Evolutionary conservation across 1,139 yeast species (phyloP).

Genomic region (Diutina sp.): DNA sequence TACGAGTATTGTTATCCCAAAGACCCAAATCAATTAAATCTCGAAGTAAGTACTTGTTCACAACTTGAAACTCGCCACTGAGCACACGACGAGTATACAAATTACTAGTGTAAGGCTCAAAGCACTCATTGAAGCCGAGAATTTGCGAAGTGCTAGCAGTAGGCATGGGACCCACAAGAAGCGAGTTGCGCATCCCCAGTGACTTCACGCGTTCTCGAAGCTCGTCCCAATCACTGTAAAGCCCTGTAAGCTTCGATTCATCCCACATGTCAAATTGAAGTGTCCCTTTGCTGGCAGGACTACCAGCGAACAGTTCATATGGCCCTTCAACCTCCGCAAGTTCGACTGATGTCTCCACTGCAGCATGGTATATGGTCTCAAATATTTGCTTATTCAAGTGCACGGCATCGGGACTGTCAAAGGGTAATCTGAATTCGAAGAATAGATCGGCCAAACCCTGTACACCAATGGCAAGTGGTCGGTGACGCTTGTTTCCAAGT

Average conservation of each 20-base stretch:
- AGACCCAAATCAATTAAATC: slow-evolving; percentile 43
- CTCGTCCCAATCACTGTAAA: slow-evolving; percentile 38
- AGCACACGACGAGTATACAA: slow-evolving; percentile 47
- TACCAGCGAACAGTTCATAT: slow-evolving; percentile 37
- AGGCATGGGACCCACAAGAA: slow-evolving; percentile 54
- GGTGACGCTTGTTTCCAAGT: slow-evolving; percentile 39
- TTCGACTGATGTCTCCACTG: slow-evolving; percentile 43
- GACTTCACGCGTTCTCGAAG: slow-evolving; percentile 30
- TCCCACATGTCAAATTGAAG: slow-evolving; percentile 49
- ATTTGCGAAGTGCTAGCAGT: slow-evolving; percentile 55
- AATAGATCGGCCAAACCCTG: slow-evolving; percentile 53
- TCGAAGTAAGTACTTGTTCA: slow-evolving; percentile 40
- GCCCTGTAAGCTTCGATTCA: slow-evolving; percentile 25
- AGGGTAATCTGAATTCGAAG: slow-evolving; percentile 42
- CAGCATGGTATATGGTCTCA: slow-evolving; percentile 50
- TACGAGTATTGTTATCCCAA: slow-evolving; percentile 42
- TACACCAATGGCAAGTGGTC: slow-evolving; percentile 52
- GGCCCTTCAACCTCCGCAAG: slow-evolving; percentile 35
- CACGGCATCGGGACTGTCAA: slow-evolving; percentile 44
- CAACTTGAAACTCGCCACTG: slow-evolving; percentile 51
- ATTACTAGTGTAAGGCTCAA: slow-evolving; percentile 50
- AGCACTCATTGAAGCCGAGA: slow-evolving; percentile 48
- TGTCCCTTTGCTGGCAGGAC: slow-evolving; percentile 46
- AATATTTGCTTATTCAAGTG: slow-evolving; percentile 45
- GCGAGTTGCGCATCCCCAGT: slow-evolving; percentile 44